Evolutionary conservation across 2,329 filamentous ascomycete species (phyloP).

Genomic region (Fusarium coffeatum): DNA sequence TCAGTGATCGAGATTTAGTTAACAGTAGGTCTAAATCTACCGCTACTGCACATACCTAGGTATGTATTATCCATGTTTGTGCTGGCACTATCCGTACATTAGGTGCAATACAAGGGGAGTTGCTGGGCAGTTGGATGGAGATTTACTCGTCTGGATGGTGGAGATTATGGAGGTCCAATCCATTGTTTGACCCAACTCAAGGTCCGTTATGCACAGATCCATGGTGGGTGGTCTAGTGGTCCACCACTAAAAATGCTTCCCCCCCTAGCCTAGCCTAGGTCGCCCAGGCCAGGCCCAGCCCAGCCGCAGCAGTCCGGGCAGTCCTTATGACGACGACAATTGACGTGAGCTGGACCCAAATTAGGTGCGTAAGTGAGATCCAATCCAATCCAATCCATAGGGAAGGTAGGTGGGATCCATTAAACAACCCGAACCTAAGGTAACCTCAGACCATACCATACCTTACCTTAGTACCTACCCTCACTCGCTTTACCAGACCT

Average conservation of each 20-base stretch:
- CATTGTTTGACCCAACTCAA: conserved; percentile 20
- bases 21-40: conserved; percentile 3
- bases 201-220: conserved; percentile 24
- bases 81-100: background rate
- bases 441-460: conserved; percentile 29
- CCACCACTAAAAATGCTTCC: conserved; percentile 17
- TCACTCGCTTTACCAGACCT: background rate
- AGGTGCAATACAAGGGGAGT: background rate
- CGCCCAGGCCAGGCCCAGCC: background rate
- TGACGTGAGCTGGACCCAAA: conserved; percentile 4
- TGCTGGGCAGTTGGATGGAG: conserved; percentile 14
- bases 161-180: conserved; percentile 11
- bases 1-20: conserved; percentile 42
- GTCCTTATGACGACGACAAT: conserved; percentile 37
- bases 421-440: conserved; percentile 7
- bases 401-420: background rate
- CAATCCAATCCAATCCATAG: background rate
- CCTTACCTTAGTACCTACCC: background rate
- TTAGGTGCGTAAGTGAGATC: conserved; percentile 14
- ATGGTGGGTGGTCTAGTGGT: conserved; percentile 7
- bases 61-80: background rate
- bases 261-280: background rate
- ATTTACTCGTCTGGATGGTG: conserved; percentile 3
- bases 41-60: background rate
- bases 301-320: conserved; percentile 29